Base-by-base conservation (phyloP, 257 asterid genomes). In the Orobanche coerulescens region DNA sequence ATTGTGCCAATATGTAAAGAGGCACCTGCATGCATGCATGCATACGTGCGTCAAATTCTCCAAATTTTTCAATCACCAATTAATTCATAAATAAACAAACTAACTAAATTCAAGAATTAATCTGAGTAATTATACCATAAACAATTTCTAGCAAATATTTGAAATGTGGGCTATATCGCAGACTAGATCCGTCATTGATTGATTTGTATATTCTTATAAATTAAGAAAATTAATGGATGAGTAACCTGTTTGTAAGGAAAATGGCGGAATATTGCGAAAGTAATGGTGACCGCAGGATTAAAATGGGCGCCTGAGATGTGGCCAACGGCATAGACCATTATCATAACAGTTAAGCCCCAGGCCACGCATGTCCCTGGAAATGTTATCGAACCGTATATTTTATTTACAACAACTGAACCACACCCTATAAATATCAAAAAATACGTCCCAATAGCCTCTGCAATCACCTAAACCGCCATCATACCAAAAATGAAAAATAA, bases 271-370 rank as follows among this genome's bases (percentile, higher is more conserved):
- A 85, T 34, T 52, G 88, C 82, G 39, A 85, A 78, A 6, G 88
- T 34, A 36, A 85, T 71, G 34, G 94, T 85, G 62, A 85, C 94
- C 0, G 94, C 94, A 3, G 94, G 94, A 59, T 85, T 85, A 44
- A 85, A 78, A 78, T 82, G 87, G 1, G 84, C 90, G 52, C 87
- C 94, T 40, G 90, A 85, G 61, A 85, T 82, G 50, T 85, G 94
- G 5, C 86, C 89, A 25, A 79, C 90, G 31, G 90, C 24, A 61
- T 85, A 85, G 26, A 85, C 61, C 90, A 82, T 80, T 1, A 85
- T 76, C 94, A 85, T 85, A 0, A 75, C 87, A 1, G 40, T 67
- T 55, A 85, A 61, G 0, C 90, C 94, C 63, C 82, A 85, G 0
- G 83, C 83, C 0, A 72, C 37, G 42, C 84, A 74, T 22, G 78